Conservation (phyloP, 2,329 filamentous ascomycete species). For the Gnomoniopsis smithogilvyi region DNA sequence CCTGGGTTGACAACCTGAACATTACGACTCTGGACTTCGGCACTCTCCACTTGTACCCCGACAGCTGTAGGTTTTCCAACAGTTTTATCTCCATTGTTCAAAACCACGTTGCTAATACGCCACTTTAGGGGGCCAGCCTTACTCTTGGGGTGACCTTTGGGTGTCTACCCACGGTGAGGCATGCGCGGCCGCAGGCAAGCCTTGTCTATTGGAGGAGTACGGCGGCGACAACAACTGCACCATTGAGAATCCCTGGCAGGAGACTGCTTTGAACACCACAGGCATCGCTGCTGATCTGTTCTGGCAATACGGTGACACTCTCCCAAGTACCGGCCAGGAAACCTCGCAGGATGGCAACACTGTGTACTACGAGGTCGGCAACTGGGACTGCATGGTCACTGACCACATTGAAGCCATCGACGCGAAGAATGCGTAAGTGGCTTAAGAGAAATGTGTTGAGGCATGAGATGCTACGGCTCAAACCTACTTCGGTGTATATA, state of each 20-base stretch:
- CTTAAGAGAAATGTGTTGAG: neutral
- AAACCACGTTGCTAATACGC: neutral
- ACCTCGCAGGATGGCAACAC: conserved; percentile 21
- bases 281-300: conserved; percentile 20
- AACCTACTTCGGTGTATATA: conserved; percentile 1
- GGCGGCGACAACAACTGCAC: conserved; percentile 18
- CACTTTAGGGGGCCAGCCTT: conserved; percentile 14
- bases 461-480: neutral
- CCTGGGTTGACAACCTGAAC: conserved; percentile 48
- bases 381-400: conserved; percentile 21
- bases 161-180: conserved; percentile 17
- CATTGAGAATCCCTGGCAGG: conserved; percentile 20
- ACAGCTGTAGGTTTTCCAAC: conserved; percentile 16
- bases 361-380: conserved; percentile 15
- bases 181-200: conserved; percentile 18
- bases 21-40: conserved; percentile 53
- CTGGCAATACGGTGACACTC: conserved; percentile 21
- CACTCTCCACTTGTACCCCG: conserved; percentile 48
- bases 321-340: conserved; percentile 16
- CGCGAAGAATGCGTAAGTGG: conserved; percentile 9
- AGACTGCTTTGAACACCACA: conserved; percentile 16
- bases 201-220: conserved; percentile 21
- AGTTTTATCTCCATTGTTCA: neutral
- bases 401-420: conserved; percentile 19
- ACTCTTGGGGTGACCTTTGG: conserved; percentile 19